phyloP scores from a whole-genome alignment of 495 filamentous ascomycete species.

The Cryomyces antarcticus region DNA sequence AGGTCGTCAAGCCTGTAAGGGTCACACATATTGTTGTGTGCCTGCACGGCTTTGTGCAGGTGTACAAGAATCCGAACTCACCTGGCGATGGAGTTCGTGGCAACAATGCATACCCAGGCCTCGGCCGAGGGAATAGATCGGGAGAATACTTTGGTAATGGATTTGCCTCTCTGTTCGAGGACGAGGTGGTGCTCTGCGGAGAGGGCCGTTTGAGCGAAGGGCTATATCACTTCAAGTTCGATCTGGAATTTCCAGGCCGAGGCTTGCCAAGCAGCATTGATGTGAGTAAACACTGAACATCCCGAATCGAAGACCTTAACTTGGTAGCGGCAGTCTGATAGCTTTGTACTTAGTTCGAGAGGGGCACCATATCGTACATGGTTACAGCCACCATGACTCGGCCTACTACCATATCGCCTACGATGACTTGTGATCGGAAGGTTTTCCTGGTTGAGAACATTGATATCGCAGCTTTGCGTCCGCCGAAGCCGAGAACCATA shows the following conservation, averaged over 20 bases:
- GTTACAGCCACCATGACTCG: slow-evolving; percentile 77
- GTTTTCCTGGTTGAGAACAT: slow-evolving; percentile 54
- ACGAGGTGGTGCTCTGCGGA: slow-evolving; percentile 76
- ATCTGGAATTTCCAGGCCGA: slow-evolving; percentile 59
- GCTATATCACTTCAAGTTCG: slow-evolving; percentile 82
- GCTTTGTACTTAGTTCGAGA: slow-evolving; percentile 51
- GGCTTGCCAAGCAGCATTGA: slow-evolving; percentile 82
- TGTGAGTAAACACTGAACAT: slow-evolving; percentile 30
- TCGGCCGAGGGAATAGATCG: slow-evolving; percentile 31
- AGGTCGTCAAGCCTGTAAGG: slow-evolving; percentile 59
- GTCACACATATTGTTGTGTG: slow-evolving; percentile 81
- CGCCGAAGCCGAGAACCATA: slow-evolving; percentile 49
- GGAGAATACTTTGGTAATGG: slow-evolving; percentile 65
- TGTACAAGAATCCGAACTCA: slow-evolving; percentile 54
- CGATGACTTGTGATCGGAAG: slow-evolving; percentile 55
- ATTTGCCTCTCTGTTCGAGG: slow-evolving; percentile 69
- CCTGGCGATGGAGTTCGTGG: slow-evolving; percentile 34
- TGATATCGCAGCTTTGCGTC: slow-evolving; percentile 31
- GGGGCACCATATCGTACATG: slow-evolving; percentile 79
- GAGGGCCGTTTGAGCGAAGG: slow-evolving; percentile 72
- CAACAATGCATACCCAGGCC: slow-evolving; percentile 25
- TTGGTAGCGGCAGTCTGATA: too few relatives aligned
- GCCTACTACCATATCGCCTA: slow-evolving; percentile 70
- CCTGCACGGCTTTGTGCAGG: slow-evolving; percentile 75
- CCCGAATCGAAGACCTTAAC: background rate